Conservation (phyloP, 441 rosid species). For the Euphorbia celastroides region DNA sequence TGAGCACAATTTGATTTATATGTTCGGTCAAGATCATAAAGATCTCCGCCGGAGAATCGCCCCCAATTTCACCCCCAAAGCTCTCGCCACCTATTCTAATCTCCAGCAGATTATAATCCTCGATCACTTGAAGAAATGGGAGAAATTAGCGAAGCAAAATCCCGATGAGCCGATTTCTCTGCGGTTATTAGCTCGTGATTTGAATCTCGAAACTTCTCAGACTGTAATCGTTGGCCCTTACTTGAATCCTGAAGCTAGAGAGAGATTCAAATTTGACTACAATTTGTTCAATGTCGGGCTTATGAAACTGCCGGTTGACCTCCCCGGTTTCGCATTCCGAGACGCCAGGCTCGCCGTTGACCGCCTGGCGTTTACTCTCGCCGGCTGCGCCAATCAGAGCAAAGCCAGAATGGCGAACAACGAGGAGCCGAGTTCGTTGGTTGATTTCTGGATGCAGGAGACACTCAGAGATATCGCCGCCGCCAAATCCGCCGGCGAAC, state of each 20-base stretch:
- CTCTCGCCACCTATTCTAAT: conserved; percentile 57
- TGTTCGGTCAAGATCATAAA: conserved; percentile 83
- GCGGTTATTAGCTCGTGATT: conserved; percentile 52
- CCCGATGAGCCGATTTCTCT: conserved; percentile 27
- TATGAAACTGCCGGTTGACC: conserved; percentile 61
- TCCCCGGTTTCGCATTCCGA: conserved; percentile 67
- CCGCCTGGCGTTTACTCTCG: conserved; percentile 39
- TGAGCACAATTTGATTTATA: conserved; percentile 70
- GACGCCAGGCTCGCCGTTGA: conserved; percentile 55
- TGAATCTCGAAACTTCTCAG: conserved; percentile 89
- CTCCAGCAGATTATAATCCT: conserved; percentile 62
- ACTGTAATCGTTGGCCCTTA: conserved; percentile 77
- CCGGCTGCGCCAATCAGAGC: conserved; percentile 40
- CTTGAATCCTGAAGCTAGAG: conserved; percentile 31
- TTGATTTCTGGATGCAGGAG: conserved; percentile 85
- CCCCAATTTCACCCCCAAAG: conserved; percentile 72
- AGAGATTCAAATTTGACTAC: conserved; percentile 49
- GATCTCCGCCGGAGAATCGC: conserved; percentile 72
- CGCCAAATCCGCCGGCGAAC: conserved; percentile 23
- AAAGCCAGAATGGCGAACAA: conserved; percentile 45
- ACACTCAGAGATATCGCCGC: conserved; percentile 29
- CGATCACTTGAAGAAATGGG: conserved; percentile 53
- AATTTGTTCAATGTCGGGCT: conserved; percentile 62
- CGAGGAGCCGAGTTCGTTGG: conserved; percentile 57
- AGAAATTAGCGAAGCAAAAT: conserved; percentile 11